Conservation (phyloP, 108 stramenopile species). For the Schizochytrium sp. region DNA sequence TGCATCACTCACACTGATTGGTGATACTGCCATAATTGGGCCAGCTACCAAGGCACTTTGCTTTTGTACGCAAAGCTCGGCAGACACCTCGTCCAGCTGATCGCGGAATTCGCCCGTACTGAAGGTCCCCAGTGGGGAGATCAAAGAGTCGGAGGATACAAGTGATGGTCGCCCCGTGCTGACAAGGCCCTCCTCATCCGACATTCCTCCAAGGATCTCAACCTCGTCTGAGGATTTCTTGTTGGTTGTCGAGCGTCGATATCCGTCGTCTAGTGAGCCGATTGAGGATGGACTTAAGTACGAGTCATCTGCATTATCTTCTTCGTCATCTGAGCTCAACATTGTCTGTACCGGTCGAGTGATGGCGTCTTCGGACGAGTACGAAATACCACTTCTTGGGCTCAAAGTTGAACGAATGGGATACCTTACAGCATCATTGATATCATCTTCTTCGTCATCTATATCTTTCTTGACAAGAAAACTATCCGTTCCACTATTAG, state of each 20-base stretch:
- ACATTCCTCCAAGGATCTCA: not conserved
- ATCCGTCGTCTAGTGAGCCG: not conserved
- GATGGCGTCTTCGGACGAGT: not conserved
- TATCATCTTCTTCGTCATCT: not conserved
- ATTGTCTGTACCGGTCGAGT: not conserved
- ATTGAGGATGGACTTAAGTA: not conserved
- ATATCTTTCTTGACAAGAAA: not conserved
- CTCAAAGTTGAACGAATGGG: not conserved
- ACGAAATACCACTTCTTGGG: not conserved
- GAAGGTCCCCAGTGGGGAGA: not conserved
- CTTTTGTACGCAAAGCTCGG: not conserved
- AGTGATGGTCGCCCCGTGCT: constrained; percentile 3
- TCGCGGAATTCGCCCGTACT: not conserved
- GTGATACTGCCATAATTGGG: not conserved
- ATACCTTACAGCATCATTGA: not conserved
- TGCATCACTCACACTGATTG: not conserved
- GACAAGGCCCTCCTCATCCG: not conserved
- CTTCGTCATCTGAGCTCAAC: not conserved
- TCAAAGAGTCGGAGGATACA: not conserved
- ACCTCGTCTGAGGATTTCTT: constrained; percentile 14
- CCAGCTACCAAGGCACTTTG: not conserved
- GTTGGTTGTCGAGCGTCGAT: not conserved
- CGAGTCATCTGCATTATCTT: not conserved
- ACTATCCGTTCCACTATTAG: too few relatives aligned
- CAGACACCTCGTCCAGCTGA: not conserved